Base-by-base conservation (phyloP, 2,329 filamentous ascomycete species). In the Aureobasidium sp. region DNA sequence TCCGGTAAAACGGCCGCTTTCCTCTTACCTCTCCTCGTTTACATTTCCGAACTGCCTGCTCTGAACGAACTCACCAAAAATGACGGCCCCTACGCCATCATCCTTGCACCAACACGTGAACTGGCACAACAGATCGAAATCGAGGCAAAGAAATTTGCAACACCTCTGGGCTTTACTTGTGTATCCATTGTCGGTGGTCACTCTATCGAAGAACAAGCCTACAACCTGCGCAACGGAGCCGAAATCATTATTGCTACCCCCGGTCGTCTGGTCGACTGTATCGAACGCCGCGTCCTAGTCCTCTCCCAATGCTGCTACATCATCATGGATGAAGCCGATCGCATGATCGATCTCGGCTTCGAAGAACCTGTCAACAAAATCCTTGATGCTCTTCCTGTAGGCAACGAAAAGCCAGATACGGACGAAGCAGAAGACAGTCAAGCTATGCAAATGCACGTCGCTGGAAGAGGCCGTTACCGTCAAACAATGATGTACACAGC, bases 401-500 rank as follows among this genome's bases (percentile, higher is more conserved):
- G 82, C 53, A 97, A 99, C 74, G 90, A 96, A 74, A 99, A 97
- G 74, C 94, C 94, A 0, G 94, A 99, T 73, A 88, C 84, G 0
- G 93, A 97, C 13, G 90, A 89, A 57, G 94, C 94, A 6, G 94
- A 99, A 73, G 84, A 97, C 70, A 80, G 89, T 0, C 79, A 82
- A 60, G 84, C 87, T n/a, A 97, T 97, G 93, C 87, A 85, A 67
- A 82, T 84, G 61, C 88, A 88, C 68, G 77, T 95, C 1, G 86
- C 86, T 57, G 84, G 84, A 19, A 84, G 85, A 66, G 87, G 91
- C 68, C 83, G 88, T 23, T 97, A 97, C 77, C 82, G 94, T 62
- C 93, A 99, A 74, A 99, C 94, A 0, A 99, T 99, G 94, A 99
- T 99, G 94, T 99, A 97, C 84, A 97, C 94, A 65, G 94, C 94